These are phyloP conservation scores for Rhodomyrtus psidioides DNA, from an alignment of 441 rosid genomes.

Conservation along the genomic window DNA sequence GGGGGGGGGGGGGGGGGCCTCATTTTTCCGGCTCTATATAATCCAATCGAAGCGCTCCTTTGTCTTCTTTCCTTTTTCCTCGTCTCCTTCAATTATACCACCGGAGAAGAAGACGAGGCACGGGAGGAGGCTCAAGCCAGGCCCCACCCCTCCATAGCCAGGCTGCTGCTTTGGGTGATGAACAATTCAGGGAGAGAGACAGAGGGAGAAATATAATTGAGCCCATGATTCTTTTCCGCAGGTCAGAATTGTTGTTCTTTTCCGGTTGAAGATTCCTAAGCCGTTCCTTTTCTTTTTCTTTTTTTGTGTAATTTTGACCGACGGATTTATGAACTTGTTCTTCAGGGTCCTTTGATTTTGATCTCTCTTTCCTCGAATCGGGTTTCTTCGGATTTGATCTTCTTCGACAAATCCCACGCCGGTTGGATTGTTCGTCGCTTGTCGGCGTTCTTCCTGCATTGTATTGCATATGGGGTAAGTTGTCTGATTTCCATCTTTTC, in stretches of 20 bases:
- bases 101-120: neutral
- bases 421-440: neutral
- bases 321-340: neutral
- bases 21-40: neutral
- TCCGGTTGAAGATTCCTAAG: neutral
- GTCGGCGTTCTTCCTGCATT: neutral
- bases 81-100: neutral
- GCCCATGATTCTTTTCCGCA: neutral
- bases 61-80: fast-evolving
- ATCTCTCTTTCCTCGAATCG: neutral
- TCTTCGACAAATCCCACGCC: too few relatives aligned
- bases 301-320: neutral
- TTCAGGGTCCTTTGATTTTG: neutral
- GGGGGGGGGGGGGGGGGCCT: too few relatives aligned
- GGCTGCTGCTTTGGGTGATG: neutral
- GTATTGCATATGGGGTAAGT: neutral
- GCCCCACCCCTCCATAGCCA: neutral
- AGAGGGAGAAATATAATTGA: neutral
- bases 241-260: neutral
- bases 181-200: neutral
- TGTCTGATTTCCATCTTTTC: neutral
- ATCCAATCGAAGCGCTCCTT: fast-evolving
- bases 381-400: neutral
- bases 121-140: neutral
- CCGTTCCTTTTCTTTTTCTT: too few relatives aligned